Base-by-base conservation (phyloP, 495 filamentous ascomycete species). In the Talaromyces stipitatus region DNA sequence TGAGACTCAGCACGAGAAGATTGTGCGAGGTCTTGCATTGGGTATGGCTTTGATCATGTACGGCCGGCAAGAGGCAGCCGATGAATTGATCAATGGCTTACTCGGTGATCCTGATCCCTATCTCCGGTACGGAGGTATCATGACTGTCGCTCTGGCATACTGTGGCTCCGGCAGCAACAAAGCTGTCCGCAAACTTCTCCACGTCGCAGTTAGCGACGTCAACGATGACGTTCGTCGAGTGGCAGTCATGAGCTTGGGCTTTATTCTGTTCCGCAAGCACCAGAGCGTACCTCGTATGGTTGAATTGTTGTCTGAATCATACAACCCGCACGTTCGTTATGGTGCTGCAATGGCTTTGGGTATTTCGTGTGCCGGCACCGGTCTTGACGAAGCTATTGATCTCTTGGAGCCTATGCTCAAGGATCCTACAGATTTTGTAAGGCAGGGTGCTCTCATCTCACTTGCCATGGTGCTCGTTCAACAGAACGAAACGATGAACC, bases 11-110 rank as follows among this genome's bases (percentile, higher is more conserved):
- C 95, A 99, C 70, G 95, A 97, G 73, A 99, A 99, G 82, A 97
- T 96, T 54, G 91, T 97, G 20, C 90, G 95, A 48, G 95, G 95
- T 62, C 79, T 95, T 54, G 92, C 92, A 16, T 79, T 99, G 59
- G 95, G 95, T 58, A 97, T 99, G 90, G 91, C 95, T 32, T 76
- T 99, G 58, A 96, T 97, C 74, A 99, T 97, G 92, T 97, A 92
- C 63, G 91, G 88, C 28, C 87, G 90, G 41, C 92, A 97, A 71
- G 95, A 97, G 67, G 87, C 85, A 54, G 95, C 94, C 5, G 95
- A 99, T 72, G 88, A 90, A 63, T 80, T 96, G 61, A 95, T 97
- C 62, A 92, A 92, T 64, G 90, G 90, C 50, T 85, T 99, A 10
- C 77, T 99, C 33, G 90, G 89, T 59, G 95, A 97, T 62, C 90